These are phyloP conservation scores for Gossypioides kirkii DNA, from an alignment of 345 rosid genomes.

Conservation along the genomic window DNA sequence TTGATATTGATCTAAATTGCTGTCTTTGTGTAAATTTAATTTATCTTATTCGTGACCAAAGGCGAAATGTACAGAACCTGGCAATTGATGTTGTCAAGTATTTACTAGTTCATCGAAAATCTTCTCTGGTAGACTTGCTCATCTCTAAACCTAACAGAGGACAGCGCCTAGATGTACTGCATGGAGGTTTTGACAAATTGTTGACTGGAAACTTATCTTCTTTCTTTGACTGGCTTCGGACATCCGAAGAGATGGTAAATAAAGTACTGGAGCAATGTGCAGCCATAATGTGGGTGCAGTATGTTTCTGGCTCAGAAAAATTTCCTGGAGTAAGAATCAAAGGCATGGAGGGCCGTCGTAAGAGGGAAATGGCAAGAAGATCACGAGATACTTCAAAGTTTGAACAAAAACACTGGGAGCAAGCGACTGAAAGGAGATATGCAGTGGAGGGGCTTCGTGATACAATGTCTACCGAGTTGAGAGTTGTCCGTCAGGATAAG, in stretches of 20 bases:
- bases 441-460: slow-evolving; percentile 91
- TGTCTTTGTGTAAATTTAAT: slow-evolving; percentile 85
- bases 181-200: slow-evolving; percentile 91
- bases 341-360: slow-evolving; percentile 88
- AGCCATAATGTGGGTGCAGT: slow-evolving; percentile 92
- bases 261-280: slow-evolving; percentile 96
- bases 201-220: slow-evolving; percentile 65
- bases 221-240: slow-evolving; percentile 83
- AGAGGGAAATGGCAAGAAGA: slow-evolving; percentile 88
- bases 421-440: slow-evolving; percentile 87
- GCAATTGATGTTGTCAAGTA: slow-evolving; percentile 83
- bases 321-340: slow-evolving; percentile 95
- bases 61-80: slow-evolving; percentile 74
- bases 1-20: slow-evolving; percentile 90
- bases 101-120: slow-evolving; percentile 83
- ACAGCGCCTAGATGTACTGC: slow-evolving; percentile 67
- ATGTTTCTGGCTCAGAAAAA: slow-evolving; percentile 82
- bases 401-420: slow-evolving; percentile 90
- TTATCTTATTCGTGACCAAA: slow-evolving; percentile 71
- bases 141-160: slow-evolving; percentile 87
- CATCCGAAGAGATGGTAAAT: slow-evolving; percentile 68
- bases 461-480: slow-evolving; percentile 93
- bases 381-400: slow-evolving; percentile 71
- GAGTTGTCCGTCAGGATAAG: slow-evolving; percentile 98
- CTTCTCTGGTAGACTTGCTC: slow-evolving; percentile 85